A percentile compares a stretch with the other conserved stretches of the same genome.
phyloP scores from a whole-genome alignment of 352 stramenopile genomes.

The Blastocystis sp. region DNA sequence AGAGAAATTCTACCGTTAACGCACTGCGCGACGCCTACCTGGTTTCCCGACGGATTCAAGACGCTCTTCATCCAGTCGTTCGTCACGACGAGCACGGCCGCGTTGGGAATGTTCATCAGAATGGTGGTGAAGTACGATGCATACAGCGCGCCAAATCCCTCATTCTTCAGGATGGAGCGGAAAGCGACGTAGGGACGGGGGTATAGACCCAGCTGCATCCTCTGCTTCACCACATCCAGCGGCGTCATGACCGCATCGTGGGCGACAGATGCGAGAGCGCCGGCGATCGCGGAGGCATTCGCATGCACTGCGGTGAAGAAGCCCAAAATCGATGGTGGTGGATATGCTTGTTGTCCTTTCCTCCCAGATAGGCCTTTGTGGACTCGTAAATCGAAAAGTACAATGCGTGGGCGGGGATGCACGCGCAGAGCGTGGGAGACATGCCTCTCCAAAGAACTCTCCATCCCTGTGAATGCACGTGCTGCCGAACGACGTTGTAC shows the following conservation, averaged over 20 bases:
- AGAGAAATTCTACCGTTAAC: constrained; percentile 77
- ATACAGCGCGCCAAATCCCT: constrained; percentile 81
- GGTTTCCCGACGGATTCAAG: constrained; percentile 74
- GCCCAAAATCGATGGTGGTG: constrained; percentile 75
- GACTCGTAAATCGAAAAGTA: constrained; percentile 89
- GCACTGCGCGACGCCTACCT: background rate
- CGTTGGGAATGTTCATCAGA: constrained; percentile 96
- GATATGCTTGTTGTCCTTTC: constrained; percentile 75
- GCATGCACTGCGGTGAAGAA: constrained; percentile 64
- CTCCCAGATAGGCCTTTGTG: constrained; percentile 80
- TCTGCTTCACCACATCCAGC: constrained; percentile 97
- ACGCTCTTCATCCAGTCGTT: constrained; percentile 94
- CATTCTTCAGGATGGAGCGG: constrained; percentile 74
- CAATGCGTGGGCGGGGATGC: constrained; percentile 88
- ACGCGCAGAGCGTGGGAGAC: constrained; percentile 93
- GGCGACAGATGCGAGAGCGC: constrained; percentile 87
- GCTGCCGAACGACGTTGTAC: constrained; percentile 22
- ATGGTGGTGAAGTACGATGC: constrained; percentile 93
- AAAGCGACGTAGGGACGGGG: constrained; percentile 85
- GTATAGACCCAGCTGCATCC: constrained; percentile 97
- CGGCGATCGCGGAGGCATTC: constrained; percentile 78
- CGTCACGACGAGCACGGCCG: constrained; percentile 92
- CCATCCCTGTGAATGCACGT: constrained; percentile 69
- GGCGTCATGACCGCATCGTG: constrained; percentile 97
- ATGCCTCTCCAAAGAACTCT: constrained; percentile 91